These are phyloP conservation scores for Fusarium cicatricum DNA, from an alignment of 2,329 filamentous ascomycete species.

Conservation along the genomic window DNA sequence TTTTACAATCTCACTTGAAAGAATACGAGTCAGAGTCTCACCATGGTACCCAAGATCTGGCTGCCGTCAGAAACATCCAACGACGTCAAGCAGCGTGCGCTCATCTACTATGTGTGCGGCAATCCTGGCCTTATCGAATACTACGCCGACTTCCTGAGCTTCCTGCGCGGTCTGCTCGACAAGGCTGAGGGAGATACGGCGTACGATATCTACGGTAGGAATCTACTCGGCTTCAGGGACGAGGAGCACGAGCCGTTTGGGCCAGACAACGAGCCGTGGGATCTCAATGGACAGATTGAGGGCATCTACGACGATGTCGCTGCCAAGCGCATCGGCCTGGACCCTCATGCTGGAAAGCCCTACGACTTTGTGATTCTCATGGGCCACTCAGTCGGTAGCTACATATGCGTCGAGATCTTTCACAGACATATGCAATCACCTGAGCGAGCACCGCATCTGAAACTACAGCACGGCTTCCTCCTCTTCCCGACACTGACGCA, in stretches of 20 bases:
- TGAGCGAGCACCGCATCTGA: slow-evolving; percentile 47
- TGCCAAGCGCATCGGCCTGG: slow-evolving; percentile 40
- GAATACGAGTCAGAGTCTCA: neutral
- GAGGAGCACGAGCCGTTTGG: slow-evolving; percentile 58
- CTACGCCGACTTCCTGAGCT: slow-evolving; percentile 72
- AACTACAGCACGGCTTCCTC: slow-evolving; percentile 64
- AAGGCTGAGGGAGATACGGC: slow-evolving; percentile 48
- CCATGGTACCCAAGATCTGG: slow-evolving; percentile 43
- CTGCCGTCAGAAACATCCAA: slow-evolving; percentile 41
- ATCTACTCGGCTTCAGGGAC: slow-evolving; percentile 66
- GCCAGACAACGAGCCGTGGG: slow-evolving; percentile 54
- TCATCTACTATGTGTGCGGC: slow-evolving; percentile 78
- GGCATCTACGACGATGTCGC: slow-evolving; percentile 52
- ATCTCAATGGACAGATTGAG: slow-evolving; percentile 63
- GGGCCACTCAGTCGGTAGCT: slow-evolving; percentile 79
- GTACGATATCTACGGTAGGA: slow-evolving; percentile 66
- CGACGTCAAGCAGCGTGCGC: slow-evolving; percentile 44
- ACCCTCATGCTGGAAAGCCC: slow-evolving; percentile 43
- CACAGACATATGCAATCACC: slow-evolving; percentile 59
- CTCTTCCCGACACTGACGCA: slow-evolving; percentile 80
- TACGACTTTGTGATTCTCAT: slow-evolving; percentile 71
- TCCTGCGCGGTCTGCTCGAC: slow-evolving; percentile 63
- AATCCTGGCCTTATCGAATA: slow-evolving; percentile 81
- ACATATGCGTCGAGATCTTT: slow-evolving; percentile 74
- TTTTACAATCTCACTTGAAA: neutral